These are phyloP conservation scores for Xylaria cubensis DNA, from an alignment of 495 filamentous ascomycete genomes.

Conservation along the genomic window DNA sequence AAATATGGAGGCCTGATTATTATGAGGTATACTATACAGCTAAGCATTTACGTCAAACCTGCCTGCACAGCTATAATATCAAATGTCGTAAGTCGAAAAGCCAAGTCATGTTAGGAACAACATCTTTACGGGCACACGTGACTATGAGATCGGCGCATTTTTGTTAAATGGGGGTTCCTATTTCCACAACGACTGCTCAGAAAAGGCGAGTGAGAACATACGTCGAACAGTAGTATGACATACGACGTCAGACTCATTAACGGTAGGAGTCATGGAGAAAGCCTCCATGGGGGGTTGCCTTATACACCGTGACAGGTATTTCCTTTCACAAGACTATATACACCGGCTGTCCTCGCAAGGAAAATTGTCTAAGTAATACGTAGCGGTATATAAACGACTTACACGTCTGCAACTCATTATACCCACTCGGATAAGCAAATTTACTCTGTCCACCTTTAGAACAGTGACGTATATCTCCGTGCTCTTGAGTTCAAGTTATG, in stretches of 20 bases:
- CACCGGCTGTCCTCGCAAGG: too few relatives aligned
- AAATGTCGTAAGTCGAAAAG: slow-evolving; percentile 48
- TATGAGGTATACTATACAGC: background rate
- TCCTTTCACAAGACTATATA: too few relatives aligned
- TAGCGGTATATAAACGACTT: too few relatives aligned
- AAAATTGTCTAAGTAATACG: too few relatives aligned
- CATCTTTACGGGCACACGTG: background rate
- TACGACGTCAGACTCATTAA: background rate
- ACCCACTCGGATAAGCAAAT: background rate
- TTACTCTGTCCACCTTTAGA: background rate
- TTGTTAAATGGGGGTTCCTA: slow-evolving; percentile 47
- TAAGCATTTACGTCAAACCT: background rate
- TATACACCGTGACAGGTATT: too few relatives aligned
- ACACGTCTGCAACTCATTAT: background rate
- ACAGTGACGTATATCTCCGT: background rate
- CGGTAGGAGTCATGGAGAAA: too few relatives aligned
- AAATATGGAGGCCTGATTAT: background rate
- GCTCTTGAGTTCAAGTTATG: background rate
- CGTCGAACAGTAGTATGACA: slow-evolving; percentile 40
- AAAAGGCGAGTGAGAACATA: slow-evolving; percentile 54
- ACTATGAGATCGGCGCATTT: slow-evolving; percentile 51
- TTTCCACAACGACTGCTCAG: slow-evolving; percentile 47
- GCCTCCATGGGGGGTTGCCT: too few relatives aligned
- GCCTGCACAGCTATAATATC: slow-evolving; percentile 49
- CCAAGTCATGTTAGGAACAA: slow-evolving; percentile 45